Base-by-base conservation (phyloP, 345 rosid genomes). In the Excoecaria cochinchinensis region DNA sequence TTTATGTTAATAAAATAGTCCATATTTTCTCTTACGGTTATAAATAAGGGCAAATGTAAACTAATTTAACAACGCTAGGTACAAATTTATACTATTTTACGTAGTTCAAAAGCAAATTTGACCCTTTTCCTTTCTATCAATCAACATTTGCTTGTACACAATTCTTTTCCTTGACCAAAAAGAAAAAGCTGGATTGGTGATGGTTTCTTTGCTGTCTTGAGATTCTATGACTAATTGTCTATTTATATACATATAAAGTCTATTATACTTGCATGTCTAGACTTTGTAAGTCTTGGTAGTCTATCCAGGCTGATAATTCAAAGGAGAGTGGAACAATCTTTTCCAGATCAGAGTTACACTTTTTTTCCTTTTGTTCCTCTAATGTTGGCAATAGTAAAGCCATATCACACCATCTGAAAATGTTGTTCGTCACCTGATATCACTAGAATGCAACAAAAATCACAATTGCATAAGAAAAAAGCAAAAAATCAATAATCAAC, bases 401-500 rank as follows among this genome's bases (percentile, higher is more conserved):
- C 58, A 24, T 25, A 50, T 69, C 82, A 79, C 3, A 79, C 82
- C 42, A 79, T 53, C 69, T 79, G 82, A 79, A 75, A 79, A 55
- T 79, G 78, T 66, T 79, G 82, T 60, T 79, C 82, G 46, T 79
- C 76, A 52, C 81, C 81, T 78, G 62, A 56, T 44, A 40, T 62
- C 46, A 42, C 51, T 22, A 47, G 21, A 47, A 53, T 7, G 13
- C 4, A 39, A 9, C 46, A 73, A 62, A 40, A 39, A 67, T 68
- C 39, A n/a, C 21, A 10, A 78, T 55, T 5, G 24, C n/a, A 31
- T 40, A 48, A 59, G 12, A 8, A 31, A 9, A 57, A 66, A 4
- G 31, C 21, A 51, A 65, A 40, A 4, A 66, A n/a, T 11, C 2
- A 24, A 42, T 64, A 60, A 60, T 8, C 55, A 75, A 62, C 42